Evolutionary conservation across 768 basidiomycete genomes (phyloP), one percentile per base, ranked within the genome.

Genomic region (Trametes coccinea): DNA sequence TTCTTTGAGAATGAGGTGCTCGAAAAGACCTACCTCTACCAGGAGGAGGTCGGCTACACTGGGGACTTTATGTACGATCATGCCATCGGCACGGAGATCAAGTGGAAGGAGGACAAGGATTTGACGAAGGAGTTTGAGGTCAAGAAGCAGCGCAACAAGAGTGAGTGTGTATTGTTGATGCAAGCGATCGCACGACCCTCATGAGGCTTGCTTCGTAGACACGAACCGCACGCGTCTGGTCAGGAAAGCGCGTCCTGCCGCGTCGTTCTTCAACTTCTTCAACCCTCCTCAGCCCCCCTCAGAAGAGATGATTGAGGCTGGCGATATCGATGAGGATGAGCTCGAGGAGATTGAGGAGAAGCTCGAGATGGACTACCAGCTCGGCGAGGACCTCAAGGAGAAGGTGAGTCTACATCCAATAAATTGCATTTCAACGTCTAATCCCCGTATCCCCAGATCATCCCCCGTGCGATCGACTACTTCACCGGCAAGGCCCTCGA

Each of bases 181-280:
- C 13, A 22, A 3, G 37, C 30, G 8, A 39, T 46, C 34, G 58
- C 68, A 16, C 59, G 44, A 10, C 41, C n/a, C 33, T 66, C 43
- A 52, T 53, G 34, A 33, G 5, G 22, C 2, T 13, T 54, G 34
- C 47, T 5, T 17, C 47, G 6, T 67, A 92, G 91, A 89, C 72
- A 93, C 91, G 30, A 92, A 93, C 73, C 87, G 90, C 64, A 93
- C 88, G 1, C 89, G 90, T 63, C 78, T 92, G 39, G 86, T 90
- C 44, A 84, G 87, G 76, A 98, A 98, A 79, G 89, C 91, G 5
- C 87, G 85, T 67, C 92, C 93, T 8, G 88, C 91, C 5, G 92
- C 95, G 37, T 98, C 96, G 13, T 98, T 99, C 84, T 99, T 99
- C 89, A 93, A 94, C 83, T 99, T 98, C 79, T 99, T 99, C 84